These are phyloP conservation scores for Trichoderma atrobrunneum DNA, from an alignment of 2,329 filamentous ascomycete genomes.

Conservation along the genomic window DNA sequence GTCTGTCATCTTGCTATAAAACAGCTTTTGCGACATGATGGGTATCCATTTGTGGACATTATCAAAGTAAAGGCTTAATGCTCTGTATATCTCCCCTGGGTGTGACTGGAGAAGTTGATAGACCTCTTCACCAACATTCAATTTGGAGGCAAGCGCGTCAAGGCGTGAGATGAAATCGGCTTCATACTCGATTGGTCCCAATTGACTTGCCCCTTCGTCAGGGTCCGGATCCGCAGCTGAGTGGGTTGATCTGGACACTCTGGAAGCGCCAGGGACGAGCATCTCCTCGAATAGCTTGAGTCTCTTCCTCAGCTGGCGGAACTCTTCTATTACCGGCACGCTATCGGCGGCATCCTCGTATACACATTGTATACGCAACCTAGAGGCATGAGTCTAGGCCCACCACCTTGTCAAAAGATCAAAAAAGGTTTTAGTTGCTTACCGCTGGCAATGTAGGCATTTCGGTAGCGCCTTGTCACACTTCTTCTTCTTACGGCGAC, in stretches of 20 bases:
- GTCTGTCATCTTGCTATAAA: slow-evolving; percentile 5
- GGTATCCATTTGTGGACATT: slow-evolving; percentile 18
- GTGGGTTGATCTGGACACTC: not conserved
- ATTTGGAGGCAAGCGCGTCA: not conserved
- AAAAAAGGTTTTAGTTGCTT: not conserved
- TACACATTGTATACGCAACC: slow-evolving; percentile 5
- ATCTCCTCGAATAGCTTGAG: slow-evolving; percentile 10
- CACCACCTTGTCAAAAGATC: not conserved
- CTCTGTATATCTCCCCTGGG: slow-evolving; percentile 12
- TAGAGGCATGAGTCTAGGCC: not conserved
- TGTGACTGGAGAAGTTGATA: slow-evolving; percentile 11
- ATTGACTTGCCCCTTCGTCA: not conserved
- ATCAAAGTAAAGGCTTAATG: slow-evolving; percentile 9
- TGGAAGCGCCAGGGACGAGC: slow-evolving; percentile 2
- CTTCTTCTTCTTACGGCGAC: slow-evolving; percentile 15
- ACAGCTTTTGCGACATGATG: slow-evolving; percentile 15
- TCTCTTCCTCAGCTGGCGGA: slow-evolving; percentile 12
- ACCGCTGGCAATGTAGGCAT: slow-evolving; percentile 12
- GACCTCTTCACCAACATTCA: slow-evolving; percentile 10
- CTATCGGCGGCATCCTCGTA: slow-evolving; percentile 11
- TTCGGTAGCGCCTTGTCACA: slow-evolving; percentile 13
- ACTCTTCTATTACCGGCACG: slow-evolving; percentile 11
- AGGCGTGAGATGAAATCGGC: slow-evolving; percentile 5
- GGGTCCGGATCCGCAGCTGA: not conserved
- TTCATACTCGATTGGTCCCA: not conserved